These are phyloP conservation scores for Colletotrichum zoysiae DNA, from an alignment of 2,329 filamentous ascomycete species.

Conservation along the genomic window DNA sequence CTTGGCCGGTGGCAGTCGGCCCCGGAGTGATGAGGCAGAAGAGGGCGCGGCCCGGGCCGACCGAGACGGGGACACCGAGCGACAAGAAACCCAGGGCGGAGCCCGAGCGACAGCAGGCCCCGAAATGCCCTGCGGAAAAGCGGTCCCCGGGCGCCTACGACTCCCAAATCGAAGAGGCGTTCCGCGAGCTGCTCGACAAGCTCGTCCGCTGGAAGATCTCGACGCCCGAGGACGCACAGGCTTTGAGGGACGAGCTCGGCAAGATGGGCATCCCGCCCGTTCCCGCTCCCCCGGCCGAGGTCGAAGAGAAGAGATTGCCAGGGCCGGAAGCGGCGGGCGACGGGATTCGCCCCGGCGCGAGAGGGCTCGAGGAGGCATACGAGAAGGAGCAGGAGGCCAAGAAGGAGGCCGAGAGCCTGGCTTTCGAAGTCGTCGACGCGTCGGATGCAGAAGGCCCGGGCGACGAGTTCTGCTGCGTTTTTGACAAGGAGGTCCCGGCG, in stretches of 20 bases:
- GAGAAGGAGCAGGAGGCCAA: too few species aligned
- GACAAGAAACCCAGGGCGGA: neutral
- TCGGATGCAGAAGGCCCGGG: neutral
- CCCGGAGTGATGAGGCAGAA: neutral
- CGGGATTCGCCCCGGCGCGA: neutral
- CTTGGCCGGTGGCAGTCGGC: neutral
- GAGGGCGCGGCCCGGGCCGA: too few species aligned
- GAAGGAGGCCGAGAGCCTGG: neutral
- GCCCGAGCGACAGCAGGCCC: neutral
- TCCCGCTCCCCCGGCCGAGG: too few species aligned
- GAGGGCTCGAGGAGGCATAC: too few species aligned
- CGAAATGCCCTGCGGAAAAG: neutral
- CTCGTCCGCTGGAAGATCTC: neutral
- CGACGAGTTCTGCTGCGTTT: neutral
- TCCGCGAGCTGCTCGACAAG: neutral
- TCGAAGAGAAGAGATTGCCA: too few species aligned
- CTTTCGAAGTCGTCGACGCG: neutral
- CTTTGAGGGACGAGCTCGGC: neutral
- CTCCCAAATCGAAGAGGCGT: neutral
- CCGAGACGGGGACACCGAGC: neutral
- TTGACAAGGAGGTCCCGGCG: too few species aligned
- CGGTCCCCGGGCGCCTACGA: too few species aligned
- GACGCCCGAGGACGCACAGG: neutral
- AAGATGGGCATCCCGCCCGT: neutral
- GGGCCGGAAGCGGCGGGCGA: neutral